A percentile compares a stretch with the other conserved stretches of the same genome.
Evolutionary conservation across 2,329 filamentous ascomycete species (phyloP).

Genomic region (Pezicula neosporulosa): DNA sequence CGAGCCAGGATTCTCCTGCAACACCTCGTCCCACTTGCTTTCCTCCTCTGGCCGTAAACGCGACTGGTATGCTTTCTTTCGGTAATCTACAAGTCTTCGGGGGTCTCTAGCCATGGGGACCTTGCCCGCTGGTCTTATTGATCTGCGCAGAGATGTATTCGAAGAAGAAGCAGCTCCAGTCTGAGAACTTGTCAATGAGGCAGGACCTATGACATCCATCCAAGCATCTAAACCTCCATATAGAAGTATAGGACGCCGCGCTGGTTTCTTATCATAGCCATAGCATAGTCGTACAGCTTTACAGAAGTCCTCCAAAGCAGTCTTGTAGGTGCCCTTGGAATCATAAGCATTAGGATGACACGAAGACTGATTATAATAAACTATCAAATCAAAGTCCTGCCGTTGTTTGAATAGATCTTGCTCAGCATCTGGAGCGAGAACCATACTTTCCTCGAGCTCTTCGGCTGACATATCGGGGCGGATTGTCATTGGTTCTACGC

Average conservation of each 20-base stretch:
- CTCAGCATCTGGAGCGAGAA: constrained; percentile 72
- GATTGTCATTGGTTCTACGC: constrained; percentile 79
- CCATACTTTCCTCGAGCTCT: constrained; percentile 63
- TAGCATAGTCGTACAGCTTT: constrained; percentile 82
- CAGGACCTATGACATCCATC: constrained; percentile 71
- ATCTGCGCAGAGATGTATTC: constrained; percentile 34
- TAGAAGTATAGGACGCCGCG: constrained; percentile 71
- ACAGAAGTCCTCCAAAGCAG: constrained; percentile 66
- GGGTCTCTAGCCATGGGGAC: constrained; percentile 41
- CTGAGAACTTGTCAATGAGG: constrained; percentile 46
- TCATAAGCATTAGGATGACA: constrained; percentile 34
- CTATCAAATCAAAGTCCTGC: constrained; percentile 78
- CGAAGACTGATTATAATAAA: constrained; percentile 81
- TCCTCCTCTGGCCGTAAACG: constrained; percentile 79
- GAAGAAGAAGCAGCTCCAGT: constrained; percentile 37
- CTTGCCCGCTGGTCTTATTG: constrained; percentile 46
- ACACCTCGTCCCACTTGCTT: constrained; percentile 72
- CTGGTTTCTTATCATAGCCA: constrained; percentile 74
- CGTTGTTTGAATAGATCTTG: constrained; percentile 68
- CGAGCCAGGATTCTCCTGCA: constrained; percentile 57
- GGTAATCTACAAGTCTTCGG: constrained; percentile 15
- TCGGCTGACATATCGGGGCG: constrained; percentile 63
- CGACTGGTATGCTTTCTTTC: constrained; percentile 42
- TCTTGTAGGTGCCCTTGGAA: constrained; percentile 35
- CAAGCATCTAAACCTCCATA: constrained; percentile 83